These are phyloP conservation scores for Moniliella sp. DNA, from an alignment of 1,284 basidiomycete species.

Conservation along the genomic window DNA sequence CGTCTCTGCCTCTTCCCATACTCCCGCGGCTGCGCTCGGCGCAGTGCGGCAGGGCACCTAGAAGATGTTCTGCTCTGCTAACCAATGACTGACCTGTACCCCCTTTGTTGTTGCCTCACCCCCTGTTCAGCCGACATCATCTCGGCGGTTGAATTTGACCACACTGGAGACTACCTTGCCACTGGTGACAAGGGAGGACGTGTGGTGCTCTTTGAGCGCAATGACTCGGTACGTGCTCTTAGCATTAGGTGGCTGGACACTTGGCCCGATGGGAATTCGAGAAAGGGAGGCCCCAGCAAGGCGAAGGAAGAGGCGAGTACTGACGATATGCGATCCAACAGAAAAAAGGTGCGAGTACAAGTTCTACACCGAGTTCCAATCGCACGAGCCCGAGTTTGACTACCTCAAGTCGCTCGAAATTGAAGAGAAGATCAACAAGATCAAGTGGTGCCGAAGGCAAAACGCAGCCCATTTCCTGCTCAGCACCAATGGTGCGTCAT, in stretches of 20 bases:
- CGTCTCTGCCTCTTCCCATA: too few species aligned
- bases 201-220: slow-evolving; percentile 93
- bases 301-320: too few species aligned
- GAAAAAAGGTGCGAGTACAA: slow-evolving; percentile 99
- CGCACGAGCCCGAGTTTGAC: slow-evolving; percentile 98
- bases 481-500: slow-evolving; percentile 51
- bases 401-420: slow-evolving; percentile 99
- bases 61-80: not conserved
- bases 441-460: slow-evolving; percentile 97
- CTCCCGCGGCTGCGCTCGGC: too few species aligned
- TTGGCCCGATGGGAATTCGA: too few species aligned
- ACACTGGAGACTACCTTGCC: slow-evolving; percentile 94
- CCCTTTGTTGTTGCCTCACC: not conserved
- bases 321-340: slow-evolving; percentile 9
- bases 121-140: slow-evolving; percentile 49
- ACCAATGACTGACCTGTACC: not conserved
- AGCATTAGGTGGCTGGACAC: not conserved
- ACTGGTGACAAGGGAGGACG: slow-evolving; percentile 95
- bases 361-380: slow-evolving; percentile 99
- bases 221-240: slow-evolving; percentile 67
- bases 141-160: slow-evolving; percentile 93
- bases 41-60: too few species aligned
- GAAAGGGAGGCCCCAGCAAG: too few species aligned
- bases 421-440: slow-evolving; percentile 99
- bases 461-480: slow-evolving; percentile 90